Conservation (phyloP, 2,329 filamentous ascomycete genomes). For the Colletotrichum karsti region DNA sequence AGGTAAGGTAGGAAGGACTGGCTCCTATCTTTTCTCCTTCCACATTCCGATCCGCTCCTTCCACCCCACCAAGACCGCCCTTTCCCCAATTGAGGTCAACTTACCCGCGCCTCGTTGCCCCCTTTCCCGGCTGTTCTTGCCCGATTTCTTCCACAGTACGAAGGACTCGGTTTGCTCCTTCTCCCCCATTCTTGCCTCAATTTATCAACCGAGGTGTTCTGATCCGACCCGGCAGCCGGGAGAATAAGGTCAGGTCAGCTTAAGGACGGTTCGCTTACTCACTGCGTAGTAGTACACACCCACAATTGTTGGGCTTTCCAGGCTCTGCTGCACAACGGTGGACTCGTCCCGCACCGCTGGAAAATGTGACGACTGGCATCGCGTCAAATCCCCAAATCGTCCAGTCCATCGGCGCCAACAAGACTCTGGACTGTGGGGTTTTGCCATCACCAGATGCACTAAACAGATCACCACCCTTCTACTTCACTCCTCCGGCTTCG, state of each 20-base stretch:
- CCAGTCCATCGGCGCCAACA: conserved; percentile 3
- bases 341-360: conserved; percentile 18
- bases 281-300: background rate
- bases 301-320: conserved; percentile 12
- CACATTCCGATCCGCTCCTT: conserved; percentile 16
- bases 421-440: conserved; percentile 10
- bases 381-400: background rate
- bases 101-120: background rate
- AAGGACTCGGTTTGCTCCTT: background rate
- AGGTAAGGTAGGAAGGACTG: background rate
- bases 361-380: conserved; percentile 7
- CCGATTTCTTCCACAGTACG: background rate
- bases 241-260: background rate
- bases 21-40: conserved; percentile 23
- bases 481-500: background rate
- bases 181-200: background rate
- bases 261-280: background rate
- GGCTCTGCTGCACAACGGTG: background rate
- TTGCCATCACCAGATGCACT: background rate
- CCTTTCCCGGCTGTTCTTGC: conserved; percentile 24
- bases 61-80: background rate
- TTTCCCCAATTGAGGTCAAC: background rate
- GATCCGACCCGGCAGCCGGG: conserved; percentile 8
- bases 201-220: conserved; percentile 6
- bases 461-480: background rate